Evolutionary conservation across 2,329 filamentous ascomycete species (phyloP).

Genomic region (Colletotrichum sp.): DNA sequence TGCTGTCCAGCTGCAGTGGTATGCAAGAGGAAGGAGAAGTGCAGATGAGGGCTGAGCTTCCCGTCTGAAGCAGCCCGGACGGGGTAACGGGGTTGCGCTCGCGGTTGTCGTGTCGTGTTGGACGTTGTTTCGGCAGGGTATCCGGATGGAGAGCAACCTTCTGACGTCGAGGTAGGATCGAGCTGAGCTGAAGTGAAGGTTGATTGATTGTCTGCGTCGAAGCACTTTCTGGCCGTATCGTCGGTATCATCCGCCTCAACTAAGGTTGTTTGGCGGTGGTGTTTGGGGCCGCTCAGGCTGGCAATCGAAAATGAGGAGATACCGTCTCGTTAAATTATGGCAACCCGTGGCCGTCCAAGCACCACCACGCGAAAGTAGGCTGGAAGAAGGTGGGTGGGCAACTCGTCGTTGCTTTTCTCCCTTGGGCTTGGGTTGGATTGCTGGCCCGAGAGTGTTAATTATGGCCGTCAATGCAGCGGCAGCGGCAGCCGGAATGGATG

Average conservation of each 20-base stretch:
- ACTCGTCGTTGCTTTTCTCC: constrained; percentile 13
- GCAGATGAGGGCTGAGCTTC: not conserved
- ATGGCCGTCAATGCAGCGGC: not conserved
- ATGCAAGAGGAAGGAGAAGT: not conserved
- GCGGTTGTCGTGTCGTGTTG: not conserved
- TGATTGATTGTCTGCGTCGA: not conserved
- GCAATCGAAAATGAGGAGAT: not conserved
- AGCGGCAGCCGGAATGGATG: not conserved
- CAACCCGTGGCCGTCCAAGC: constrained; percentile 11
- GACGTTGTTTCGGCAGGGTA: not conserved
- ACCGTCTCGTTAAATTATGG: constrained; percentile 6
- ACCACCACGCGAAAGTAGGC: not conserved
- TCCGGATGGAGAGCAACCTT: not conserved
- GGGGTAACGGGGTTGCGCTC: not conserved
- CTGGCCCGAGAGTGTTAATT: not conserved
- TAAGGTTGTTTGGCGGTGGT: not conserved
- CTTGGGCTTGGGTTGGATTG: not conserved
- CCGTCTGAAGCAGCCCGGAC: not conserved
- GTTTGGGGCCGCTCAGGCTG: not conserved
- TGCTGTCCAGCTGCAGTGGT: not conserved
- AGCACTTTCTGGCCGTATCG: not conserved
- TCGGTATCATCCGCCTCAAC: constrained; percentile 1
- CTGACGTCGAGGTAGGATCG: not conserved
- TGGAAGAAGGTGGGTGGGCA: not conserved
- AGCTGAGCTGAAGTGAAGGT: not conserved